Conservation (phyloP, 2,329 filamentous ascomycete genomes). For the Colletotrichum incanum region DNA sequence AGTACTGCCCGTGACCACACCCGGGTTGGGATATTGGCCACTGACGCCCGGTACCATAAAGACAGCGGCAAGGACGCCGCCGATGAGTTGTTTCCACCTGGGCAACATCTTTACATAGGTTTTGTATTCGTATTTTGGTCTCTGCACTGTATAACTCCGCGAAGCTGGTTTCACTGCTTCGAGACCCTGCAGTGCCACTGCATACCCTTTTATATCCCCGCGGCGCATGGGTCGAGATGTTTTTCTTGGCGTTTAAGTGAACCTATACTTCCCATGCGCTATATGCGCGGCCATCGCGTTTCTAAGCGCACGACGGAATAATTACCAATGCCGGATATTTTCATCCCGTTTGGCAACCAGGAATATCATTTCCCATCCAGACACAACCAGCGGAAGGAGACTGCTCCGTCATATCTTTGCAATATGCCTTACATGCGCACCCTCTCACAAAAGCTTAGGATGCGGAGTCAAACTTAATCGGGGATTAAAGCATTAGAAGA, state of each 20-base stretch:
- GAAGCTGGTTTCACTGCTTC: not conserved
- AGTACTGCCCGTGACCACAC: conserved; percentile 47
- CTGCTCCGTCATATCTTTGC: not conserved
- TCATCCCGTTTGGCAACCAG: conserved; percentile 2
- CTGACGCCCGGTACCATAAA: conserved; percentile 34
- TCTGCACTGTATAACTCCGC: not conserved
- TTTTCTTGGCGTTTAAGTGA: conserved; percentile 4
- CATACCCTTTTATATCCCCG: not conserved
- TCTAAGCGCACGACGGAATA: conserved; percentile 40
- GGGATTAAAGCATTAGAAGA: too few relatives aligned
- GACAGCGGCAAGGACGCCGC: conserved; percentile 46
- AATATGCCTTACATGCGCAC: too few relatives aligned
- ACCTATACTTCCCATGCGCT: not conserved
- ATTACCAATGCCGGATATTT: conserved; percentile 15
- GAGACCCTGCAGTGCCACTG: not conserved
- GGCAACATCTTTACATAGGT: conserved; percentile 27
- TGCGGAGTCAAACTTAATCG: too few relatives aligned
- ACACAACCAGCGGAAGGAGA: not conserved
- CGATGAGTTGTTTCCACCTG: conserved; percentile 46
- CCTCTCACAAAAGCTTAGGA: not conserved
- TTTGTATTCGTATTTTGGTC: not conserved
- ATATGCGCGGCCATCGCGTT: not conserved
- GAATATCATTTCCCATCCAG: not conserved
- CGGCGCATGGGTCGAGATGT: not conserved
- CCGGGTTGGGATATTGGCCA: conserved; percentile 45